Evolutionary conservation across 1,284 basidiomycete genomes (phyloP), one percentile per base, ranked within the genome.

Genomic region (Taiwanofungus camphoratus): DNA sequence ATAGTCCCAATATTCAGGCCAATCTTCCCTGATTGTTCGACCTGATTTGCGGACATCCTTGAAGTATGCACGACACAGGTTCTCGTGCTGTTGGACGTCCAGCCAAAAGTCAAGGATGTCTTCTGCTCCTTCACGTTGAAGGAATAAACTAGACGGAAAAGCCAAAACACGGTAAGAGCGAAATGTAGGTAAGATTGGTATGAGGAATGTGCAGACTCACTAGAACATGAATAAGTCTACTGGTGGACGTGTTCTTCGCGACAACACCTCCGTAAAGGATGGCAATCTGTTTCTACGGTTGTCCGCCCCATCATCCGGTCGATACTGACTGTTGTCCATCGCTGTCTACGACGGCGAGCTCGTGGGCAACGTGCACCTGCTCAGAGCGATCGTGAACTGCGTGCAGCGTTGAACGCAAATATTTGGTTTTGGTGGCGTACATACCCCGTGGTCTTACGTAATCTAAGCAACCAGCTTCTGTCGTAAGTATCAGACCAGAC

Each of bases 171-270:
- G 42, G 42, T 26, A 24, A 30, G 37, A 19, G 42, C 21, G 27
- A 26, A n/a, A 41, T 33, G 19, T 12, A 23, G 31, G 45, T 41
- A 48, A 11, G 27, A 22, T 36, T 38, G 26, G 16, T 39, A 30
- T 26, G 23, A 39, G 34, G 11, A 36, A 19, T 31, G 36, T 8
- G 2, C 15, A 27, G 21, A 81, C 85, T 64, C 60, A 93, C 91
- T 98, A 98, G 74, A 96, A 96, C 84, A 95, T 96, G 73, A 95
- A 97, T 40, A 98, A 74, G 71, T 99, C 95, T 32, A 98, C 92
- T 8, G 95, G 95, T 0, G 95, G 90, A 49, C 89, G 73, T 9
- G 95, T 98, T 57, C 87, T 76, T 53, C 91, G 73, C 20, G 87
- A 87, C 21, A 95, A 74, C 36, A 93, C 90, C 67, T 94, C 90